Evolutionary conservation across 345 rosid genomes (phyloP), one percentile per base, ranked within the genome.

Genomic region (Brassica carinata): DNA sequence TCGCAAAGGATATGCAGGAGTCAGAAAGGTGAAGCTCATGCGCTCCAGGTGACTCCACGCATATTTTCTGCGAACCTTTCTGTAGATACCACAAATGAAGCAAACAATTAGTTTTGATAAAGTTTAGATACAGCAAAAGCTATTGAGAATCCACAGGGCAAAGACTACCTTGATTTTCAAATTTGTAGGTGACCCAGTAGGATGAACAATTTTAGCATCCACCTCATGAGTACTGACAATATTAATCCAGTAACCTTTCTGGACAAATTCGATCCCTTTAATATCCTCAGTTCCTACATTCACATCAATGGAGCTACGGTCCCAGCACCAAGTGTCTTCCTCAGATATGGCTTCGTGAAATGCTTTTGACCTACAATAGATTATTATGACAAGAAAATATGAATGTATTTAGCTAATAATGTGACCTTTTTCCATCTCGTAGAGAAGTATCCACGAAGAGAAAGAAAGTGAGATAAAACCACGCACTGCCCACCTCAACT

Each of bases 301-400:
- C 45, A 89, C 84, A 84, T 90, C 93, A 86, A 87, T 84, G 77
- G 82, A 82, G 83, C 87, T 85, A 72, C 76, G 90, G 80, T 91
- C 90, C 98, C 97, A 92, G 88, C 97, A 94, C 97, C 98, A 94
- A 81, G 81, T 80, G 86, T 92, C 97, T 88, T 86, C 87, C 83
- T 75, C 77, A 40, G 85, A 81, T 67, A 43, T 51, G 53, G 84
- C 81, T 80, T 79, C 85, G 80, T 55, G 83, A 84, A 78, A 76
- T 73, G 84, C 84, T 92, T 86, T 85, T 89, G 75, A 94, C 95
- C 97, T 94, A 36, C 70, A 83, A 74, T 74, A 64, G 59, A 72
- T 74, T 33, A 73, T 43, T 72, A 76, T 63, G 67, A 74, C 76
- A 64, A 76, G 72, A 23, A 59, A 45, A 14, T 63, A 70, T 76